Conservation (phyloP, 768 basidiomycete genomes). For the Mycena sanguinolenta region DNA sequence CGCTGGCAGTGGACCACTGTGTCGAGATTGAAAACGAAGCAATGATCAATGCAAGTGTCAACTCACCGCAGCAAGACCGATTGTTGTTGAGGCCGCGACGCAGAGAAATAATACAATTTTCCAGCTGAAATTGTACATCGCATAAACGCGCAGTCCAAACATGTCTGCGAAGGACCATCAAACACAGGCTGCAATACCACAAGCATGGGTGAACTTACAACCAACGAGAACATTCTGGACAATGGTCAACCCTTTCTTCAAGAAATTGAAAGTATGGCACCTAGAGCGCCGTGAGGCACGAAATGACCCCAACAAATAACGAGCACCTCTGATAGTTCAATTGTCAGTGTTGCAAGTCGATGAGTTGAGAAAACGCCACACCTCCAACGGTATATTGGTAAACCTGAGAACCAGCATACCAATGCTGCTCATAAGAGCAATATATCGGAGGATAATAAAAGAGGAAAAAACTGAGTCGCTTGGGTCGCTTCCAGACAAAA, state of each 20-base stretch:
- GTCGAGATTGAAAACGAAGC: no score
- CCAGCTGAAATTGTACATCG: constrained; percentile 1
- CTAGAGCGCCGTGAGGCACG: neutral
- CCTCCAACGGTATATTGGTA: no score
- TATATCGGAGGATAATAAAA: neutral
- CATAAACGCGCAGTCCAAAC: neutral
- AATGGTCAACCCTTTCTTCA: neutral
- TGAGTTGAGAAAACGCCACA: no score
- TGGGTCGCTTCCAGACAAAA: neutral
- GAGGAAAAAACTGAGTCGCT: constrained; percentile 1
- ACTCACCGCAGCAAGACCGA: neutral
- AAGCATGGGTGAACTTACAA: neutral
- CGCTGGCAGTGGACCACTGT: neutral
- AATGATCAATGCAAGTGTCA: neutral
- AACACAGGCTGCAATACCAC: no score
- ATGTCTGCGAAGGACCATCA: neutral
- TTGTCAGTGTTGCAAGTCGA: no score
- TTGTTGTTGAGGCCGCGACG: neutral
- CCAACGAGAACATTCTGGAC: neutral
- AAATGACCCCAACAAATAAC: no score
- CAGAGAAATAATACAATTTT: neutral
- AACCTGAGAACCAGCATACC: neutral
- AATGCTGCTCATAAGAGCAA: neutral
- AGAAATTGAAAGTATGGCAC: neutral
- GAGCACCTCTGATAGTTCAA: no score